These are phyloP conservation scores for Penicillium decumbens DNA, from an alignment of 2,329 filamentous ascomycete genomes.

Conservation along the genomic window DNA sequence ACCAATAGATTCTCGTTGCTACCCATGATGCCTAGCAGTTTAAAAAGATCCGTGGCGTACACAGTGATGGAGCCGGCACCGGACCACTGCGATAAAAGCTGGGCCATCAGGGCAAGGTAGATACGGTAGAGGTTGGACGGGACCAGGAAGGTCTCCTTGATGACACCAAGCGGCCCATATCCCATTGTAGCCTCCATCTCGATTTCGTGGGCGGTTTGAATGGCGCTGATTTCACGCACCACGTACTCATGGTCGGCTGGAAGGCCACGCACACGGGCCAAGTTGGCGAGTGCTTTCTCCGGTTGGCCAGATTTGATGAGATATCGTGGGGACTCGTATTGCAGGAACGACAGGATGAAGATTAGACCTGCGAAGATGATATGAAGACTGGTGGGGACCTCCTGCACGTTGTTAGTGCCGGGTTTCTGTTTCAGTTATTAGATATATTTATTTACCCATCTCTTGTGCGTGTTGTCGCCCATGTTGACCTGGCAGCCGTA, in stretches of 20 bases:
- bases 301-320: constrained; percentile 61
- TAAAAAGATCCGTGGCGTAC: constrained; percentile 70
- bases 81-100: constrained; percentile 70
- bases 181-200: constrained; percentile 69
- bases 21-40: constrained; percentile 64
- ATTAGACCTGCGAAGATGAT: constrained; percentile 73
- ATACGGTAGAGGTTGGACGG: constrained; percentile 68
- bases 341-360: constrained; percentile 63
- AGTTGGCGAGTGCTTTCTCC: constrained; percentile 44
- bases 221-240: constrained; percentile 57
- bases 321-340: constrained; percentile 66
- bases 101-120: constrained; percentile 63
- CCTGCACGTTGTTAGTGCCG: constrained; percentile 18
- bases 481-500: constrained; percentile 56
- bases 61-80: constrained; percentile 71
- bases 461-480: constrained; percentile 40
- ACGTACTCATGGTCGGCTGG: constrained; percentile 59
- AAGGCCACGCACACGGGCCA: constrained; percentile 56
- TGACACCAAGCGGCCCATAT: constrained; percentile 57
- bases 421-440: background rate
- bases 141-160: constrained; percentile 65
- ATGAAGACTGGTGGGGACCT: constrained; percentile 67
- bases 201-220: constrained; percentile 62
- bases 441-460: constrained; percentile 47
- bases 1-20: constrained; percentile 65